phyloP scores from a whole-genome alignment of 2,329 filamentous ascomycete genomes.

The Magnaporthales sp. region DNA sequence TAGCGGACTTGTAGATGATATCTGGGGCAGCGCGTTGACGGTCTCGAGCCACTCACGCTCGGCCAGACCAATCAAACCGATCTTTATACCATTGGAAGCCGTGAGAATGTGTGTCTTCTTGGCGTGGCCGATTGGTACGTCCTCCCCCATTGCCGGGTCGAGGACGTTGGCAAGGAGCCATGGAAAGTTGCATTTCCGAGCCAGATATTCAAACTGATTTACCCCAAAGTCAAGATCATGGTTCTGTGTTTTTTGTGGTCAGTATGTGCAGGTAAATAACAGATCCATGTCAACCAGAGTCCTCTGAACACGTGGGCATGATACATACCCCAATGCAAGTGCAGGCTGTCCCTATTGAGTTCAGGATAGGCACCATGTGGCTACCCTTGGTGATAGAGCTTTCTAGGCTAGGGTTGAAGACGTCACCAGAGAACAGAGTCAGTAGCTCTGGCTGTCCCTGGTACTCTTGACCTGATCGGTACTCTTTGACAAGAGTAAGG shows the following conservation, averaged over 20 bases:
- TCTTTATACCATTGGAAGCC: slow-evolving; percentile 73
- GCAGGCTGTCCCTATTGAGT: slow-evolving; percentile 66
- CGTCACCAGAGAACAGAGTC: slow-evolving; percentile 85
- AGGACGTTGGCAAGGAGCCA: slow-evolving; percentile 87
- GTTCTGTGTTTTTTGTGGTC: slow-evolving; percentile 46
- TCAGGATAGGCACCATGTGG: slow-evolving; percentile 84
- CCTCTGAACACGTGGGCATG: neutral
- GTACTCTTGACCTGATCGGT: slow-evolving; percentile 54
- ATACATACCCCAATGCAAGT: slow-evolving; percentile 58
- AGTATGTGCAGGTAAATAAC: slow-evolving; percentile 1
- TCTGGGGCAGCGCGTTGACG: slow-evolving; percentile 80
- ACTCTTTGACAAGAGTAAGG: slow-evolving; percentile 68
- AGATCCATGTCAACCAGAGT: slow-evolving; percentile 36
- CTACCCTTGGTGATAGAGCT: slow-evolving; percentile 81
- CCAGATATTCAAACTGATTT: slow-evolving; percentile 65
- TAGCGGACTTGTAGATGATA: slow-evolving; percentile 73
- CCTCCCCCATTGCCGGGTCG: slow-evolving; percentile 70
- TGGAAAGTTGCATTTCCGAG: slow-evolving; percentile 70
- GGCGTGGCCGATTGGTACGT: slow-evolving; percentile 67
- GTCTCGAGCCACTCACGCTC: slow-evolving; percentile 86
- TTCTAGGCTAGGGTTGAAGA: slow-evolving; percentile 85
- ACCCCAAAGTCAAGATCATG: slow-evolving; percentile 92
- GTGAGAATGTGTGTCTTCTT: slow-evolving; percentile 69
- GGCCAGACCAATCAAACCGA: slow-evolving; percentile 77
- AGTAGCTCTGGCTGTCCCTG: slow-evolving; percentile 55